These are phyloP conservation scores for Immersiella caudata DNA, from an alignment of 495 filamentous ascomycete species.

Conservation along the genomic window DNA sequence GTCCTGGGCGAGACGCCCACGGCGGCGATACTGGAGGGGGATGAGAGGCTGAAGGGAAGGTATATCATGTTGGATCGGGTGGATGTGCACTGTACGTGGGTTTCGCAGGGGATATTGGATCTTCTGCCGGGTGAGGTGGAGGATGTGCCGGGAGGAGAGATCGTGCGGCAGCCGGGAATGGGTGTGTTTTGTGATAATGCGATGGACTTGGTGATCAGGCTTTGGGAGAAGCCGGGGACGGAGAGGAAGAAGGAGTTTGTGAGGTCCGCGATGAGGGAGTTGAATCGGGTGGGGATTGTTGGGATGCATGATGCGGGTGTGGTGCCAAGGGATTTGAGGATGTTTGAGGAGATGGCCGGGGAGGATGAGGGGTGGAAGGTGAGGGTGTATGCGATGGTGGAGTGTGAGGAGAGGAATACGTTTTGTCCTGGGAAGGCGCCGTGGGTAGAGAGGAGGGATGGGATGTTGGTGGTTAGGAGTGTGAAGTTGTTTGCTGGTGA, in stretches of 20 bases:
- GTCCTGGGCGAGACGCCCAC: conserved; percentile 63
- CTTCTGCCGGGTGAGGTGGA: conserved; percentile 56
- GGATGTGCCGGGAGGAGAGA: conserved; percentile 60
- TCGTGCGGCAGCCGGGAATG: conserved; percentile 56
- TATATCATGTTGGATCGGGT: conserved; percentile 70
- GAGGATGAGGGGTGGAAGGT: conserved; percentile 55
- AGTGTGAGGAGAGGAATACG: conserved; percentile 62
- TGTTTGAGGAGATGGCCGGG: conserved; percentile 52
- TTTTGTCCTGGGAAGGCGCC: conserved; percentile 55
- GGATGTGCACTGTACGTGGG: conserved; percentile 67
- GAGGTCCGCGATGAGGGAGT: conserved; percentile 55
- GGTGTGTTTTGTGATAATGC: conserved; percentile 75
- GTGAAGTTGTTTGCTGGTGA: conserved; percentile 64
- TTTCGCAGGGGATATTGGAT: conserved; percentile 60
- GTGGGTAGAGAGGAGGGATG: conserved; percentile 42
- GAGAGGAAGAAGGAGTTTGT: conserved; percentile 53
- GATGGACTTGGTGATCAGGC: conserved; percentile 58
- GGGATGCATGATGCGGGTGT: conserved; percentile 67
- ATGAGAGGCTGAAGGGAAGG: conserved; percentile 49
- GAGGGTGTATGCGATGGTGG: conserved; percentile 65
- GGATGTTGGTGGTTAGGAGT: conserved; percentile 52
- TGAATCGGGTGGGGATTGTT: conserved; percentile 63
- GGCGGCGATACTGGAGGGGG: conserved; percentile 60
- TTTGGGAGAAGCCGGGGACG: conserved; percentile 57
- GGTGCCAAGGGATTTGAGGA: conserved; percentile 49